These are phyloP conservation scores for Coemansia sp. DNA, from an alignment of 192 early-diverging fungal genomes.

Conservation along the genomic window DNA sequence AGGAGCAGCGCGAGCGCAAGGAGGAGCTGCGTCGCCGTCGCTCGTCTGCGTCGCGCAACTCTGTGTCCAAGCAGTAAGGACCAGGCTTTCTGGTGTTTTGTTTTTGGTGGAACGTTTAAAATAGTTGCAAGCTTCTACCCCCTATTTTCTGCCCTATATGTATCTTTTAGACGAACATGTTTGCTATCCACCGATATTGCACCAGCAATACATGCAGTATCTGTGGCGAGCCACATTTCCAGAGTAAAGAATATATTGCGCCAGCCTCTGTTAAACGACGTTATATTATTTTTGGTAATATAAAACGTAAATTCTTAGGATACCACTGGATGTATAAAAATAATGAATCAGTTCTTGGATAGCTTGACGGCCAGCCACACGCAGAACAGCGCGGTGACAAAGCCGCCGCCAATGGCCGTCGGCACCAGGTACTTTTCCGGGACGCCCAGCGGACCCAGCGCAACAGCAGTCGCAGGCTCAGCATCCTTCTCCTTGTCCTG, in stretches of 20 bases:
- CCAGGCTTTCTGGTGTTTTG: neutral
- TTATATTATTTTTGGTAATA: neutral
- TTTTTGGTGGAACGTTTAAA: slow-evolving; percentile 34
- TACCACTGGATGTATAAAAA: neutral
- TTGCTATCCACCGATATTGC: too few relatives aligned
- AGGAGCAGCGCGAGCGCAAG: slow-evolving; percentile 94
- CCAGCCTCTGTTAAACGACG: too few relatives aligned
- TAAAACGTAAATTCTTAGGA: neutral
- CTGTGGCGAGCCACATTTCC: neutral
- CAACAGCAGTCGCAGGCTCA: neutral
- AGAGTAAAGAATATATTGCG: neutral
- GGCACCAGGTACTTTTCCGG: slow-evolving; percentile 53
- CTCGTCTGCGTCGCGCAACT: slow-evolving; percentile 56
- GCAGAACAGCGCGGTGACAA: slow-evolving; percentile 52
- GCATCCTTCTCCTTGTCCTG: slow-evolving; percentile 13
- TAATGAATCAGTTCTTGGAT: slow-evolving; percentile 46
- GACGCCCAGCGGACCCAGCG: slow-evolving; percentile 32
- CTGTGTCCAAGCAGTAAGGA: slow-evolving; percentile 56
- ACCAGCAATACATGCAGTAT: too few relatives aligned
- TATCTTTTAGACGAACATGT: too few relatives aligned
- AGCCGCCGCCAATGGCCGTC: slow-evolving; percentile 52
- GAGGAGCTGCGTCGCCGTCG: slow-evolving; percentile 59
- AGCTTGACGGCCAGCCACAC: slow-evolving; percentile 53
- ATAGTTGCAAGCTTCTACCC: neutral
- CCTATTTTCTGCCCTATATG: too few relatives aligned